These are phyloP conservation scores for Mucor irregularis DNA, from an alignment of 371 early-diverging fungal genomes.

Conservation along the genomic window DNA sequence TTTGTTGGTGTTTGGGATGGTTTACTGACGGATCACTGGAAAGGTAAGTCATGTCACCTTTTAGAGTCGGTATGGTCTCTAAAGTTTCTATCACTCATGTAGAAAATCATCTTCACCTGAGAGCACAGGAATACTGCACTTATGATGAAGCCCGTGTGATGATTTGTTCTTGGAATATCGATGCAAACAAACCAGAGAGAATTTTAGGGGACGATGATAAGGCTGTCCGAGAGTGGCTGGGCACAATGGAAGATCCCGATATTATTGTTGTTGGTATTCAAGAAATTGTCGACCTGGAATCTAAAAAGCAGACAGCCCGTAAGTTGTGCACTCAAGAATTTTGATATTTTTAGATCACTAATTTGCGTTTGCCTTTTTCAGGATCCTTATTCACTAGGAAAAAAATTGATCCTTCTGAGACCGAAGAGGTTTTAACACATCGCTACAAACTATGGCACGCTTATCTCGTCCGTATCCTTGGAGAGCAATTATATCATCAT, in stretches of 20 bases:
- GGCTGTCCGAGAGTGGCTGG: conserved; percentile 53
- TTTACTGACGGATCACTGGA: conserved; percentile 63
- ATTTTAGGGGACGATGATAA: conserved; percentile 41
- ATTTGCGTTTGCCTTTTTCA: conserved; percentile 10
- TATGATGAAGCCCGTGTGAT: conserved; percentile 62
- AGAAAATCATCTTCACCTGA: conserved; percentile 2
- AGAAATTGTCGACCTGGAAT: conserved; percentile 86
- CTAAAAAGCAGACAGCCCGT: conserved; percentile 71
- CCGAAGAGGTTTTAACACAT: conserved; percentile 56
- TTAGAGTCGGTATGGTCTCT: no score
- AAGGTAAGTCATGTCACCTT: conserved; percentile 53
- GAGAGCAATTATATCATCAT: conserved; percentile 18
- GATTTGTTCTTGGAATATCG: conserved; percentile 84
- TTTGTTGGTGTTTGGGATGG: conserved; percentile 72
- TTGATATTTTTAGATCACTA: not conserved
- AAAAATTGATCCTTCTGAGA: conserved; percentile 51
- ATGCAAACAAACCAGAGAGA: conserved; percentile 65
- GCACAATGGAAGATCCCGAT: conserved; percentile 66
- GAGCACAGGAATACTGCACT: conserved; percentile 50
- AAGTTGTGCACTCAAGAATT: conserved; percentile 20
- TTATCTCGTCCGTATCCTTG: conserved; percentile 55
- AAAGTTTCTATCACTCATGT: no score
- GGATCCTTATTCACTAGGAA: conserved; percentile 62
- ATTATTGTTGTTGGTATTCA: conserved; percentile 87
- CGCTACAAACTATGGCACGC: conserved; percentile 74